These are phyloP conservation scores for Dissophora ornata DNA, from an alignment of 192 early-diverging fungal species.

Conservation along the genomic window DNA sequence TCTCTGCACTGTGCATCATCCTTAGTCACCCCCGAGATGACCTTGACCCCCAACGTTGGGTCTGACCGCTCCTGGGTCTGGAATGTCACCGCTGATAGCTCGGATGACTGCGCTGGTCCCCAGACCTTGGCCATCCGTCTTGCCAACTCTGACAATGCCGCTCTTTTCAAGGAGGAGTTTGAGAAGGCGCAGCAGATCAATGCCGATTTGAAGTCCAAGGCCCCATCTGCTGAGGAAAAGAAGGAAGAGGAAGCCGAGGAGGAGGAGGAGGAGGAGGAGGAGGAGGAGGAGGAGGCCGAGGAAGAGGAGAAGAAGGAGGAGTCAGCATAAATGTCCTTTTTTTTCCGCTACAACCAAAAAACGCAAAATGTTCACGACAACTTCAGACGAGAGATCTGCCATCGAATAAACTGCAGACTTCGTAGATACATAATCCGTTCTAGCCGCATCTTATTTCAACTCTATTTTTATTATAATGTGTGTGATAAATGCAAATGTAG, in stretches of 20 bases:
- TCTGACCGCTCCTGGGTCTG: conserved; percentile 99
- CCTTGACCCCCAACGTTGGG: conserved; percentile 92
- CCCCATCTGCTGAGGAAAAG: conserved; percentile 56
- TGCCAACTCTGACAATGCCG: conserved; percentile 86
- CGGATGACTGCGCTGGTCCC: conserved; percentile 80
- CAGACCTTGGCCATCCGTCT: conserved; percentile 97
- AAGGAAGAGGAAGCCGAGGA: conserved; percentile 52
- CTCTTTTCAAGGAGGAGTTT: conserved; percentile 54
- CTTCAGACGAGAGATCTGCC: conserved; percentile 1
- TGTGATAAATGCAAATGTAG: too few species aligned
- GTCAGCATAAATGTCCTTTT: conserved; percentile 31
- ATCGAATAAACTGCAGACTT: conserved; percentile 1
- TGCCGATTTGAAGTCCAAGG: conserved; percentile 79
- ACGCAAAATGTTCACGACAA: background rate
- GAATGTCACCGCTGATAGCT: conserved; percentile 89
- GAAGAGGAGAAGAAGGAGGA: conserved; percentile 55
- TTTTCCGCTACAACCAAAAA: background rate
- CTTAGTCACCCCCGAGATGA: conserved; percentile 84
- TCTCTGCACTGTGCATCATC: background rate
- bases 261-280: conserved; percentile 43
- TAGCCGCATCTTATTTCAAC: too few species aligned
- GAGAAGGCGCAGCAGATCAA: conserved; percentile 91
- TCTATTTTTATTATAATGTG: background rate
- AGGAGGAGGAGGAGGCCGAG: conserved; percentile 53
- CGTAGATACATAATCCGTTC: too few species aligned